A percentile compares a stretch with the other conserved stretches of the same genome.
phyloP scores from a whole-genome alignment of 495 filamentous ascomycete genomes.

The Letharia lupina region DNA sequence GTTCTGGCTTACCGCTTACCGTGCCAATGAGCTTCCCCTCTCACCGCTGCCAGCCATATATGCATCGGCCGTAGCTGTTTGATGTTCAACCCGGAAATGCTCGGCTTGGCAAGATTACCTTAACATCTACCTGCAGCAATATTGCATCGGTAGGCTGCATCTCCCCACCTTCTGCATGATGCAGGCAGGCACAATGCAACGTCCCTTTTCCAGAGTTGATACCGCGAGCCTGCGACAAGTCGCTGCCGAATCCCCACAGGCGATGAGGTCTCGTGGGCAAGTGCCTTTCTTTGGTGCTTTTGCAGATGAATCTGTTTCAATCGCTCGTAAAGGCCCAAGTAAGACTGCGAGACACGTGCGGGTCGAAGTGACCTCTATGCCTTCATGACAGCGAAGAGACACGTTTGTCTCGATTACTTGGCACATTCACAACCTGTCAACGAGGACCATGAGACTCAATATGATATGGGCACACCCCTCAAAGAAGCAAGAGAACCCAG shows the following conservation, averaged over 20 bases:
- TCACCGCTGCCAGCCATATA: not conserved
- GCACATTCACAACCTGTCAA: not conserved
- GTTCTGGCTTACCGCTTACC: not conserved
- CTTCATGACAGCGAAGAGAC: not conserved
- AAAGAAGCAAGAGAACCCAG: not conserved
- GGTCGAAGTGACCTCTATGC: too few species aligned
- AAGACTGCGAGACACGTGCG: not conserved
- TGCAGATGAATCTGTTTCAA: not conserved
- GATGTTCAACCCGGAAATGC: not conserved
- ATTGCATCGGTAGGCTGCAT: slow-evolving; percentile 1
- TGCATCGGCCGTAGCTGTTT: not conserved
- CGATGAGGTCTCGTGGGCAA: not conserved
- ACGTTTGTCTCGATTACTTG: not conserved
- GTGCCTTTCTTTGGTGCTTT: too few species aligned
- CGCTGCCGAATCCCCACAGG: not conserved
- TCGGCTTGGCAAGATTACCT: not conserved
- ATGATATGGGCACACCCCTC: not conserved
- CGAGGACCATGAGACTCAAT: not conserved
- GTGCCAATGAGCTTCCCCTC: not conserved
- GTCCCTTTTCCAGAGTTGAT: not conserved
- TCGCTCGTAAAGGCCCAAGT: not conserved
- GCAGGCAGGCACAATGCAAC: not conserved
- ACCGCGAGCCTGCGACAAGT: not conserved
- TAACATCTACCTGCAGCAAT: not conserved
- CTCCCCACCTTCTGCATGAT: not conserved